phyloP scores from a whole-genome alignment of 2,329 filamentous ascomycete species.

The Aotearoamyces nothofagi region DNA sequence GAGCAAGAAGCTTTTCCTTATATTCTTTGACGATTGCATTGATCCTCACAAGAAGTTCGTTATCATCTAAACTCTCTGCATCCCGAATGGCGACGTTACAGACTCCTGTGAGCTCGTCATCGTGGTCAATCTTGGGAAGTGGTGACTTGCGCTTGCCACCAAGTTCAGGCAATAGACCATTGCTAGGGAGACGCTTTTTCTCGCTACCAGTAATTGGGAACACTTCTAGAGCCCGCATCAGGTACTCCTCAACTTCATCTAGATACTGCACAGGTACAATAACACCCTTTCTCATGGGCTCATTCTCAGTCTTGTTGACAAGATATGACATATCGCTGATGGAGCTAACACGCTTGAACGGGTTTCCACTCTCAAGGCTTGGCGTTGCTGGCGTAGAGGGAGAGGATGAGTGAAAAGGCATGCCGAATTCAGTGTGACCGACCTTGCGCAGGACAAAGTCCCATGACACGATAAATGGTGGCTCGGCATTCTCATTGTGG shows the following conservation, averaged over 20 bases:
- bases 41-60: conserved; percentile 65
- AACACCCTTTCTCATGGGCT: conserved; percentile 80
- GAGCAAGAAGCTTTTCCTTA: conserved; percentile 70
- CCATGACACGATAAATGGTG: conserved; percentile 76
- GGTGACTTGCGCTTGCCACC: conserved; percentile 54
- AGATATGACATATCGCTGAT: conserved; percentile 96
- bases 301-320: conserved; percentile 52
- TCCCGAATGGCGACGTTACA: conserved; percentile 87
- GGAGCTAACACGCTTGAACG: conserved; percentile 75
- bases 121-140: conserved; percentile 35
- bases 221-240: conserved; percentile 70
- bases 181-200: conserved; percentile 37
- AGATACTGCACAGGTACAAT: conserved; percentile 88
- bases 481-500: conserved; percentile 53
- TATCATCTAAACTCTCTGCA: conserved; percentile 68
- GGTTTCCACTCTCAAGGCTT: conserved; percentile 36
- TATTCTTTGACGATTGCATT: conserved; percentile 59
- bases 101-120: conserved; percentile 78
- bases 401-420: conserved; percentile 63
- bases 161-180: conserved; percentile 55
- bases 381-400: conserved; percentile 77
- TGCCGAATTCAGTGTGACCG: conserved; percentile 77
- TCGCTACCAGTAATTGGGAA: conserved; percentile 46
- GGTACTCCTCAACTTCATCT: conserved; percentile 81
- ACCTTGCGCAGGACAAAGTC: conserved; percentile 92